Evolutionary conservation across 2,329 filamentous ascomycete genomes (phyloP), one percentile per base, ranked within the genome.

Genomic region (Aureobasidium mangrovei): DNA sequence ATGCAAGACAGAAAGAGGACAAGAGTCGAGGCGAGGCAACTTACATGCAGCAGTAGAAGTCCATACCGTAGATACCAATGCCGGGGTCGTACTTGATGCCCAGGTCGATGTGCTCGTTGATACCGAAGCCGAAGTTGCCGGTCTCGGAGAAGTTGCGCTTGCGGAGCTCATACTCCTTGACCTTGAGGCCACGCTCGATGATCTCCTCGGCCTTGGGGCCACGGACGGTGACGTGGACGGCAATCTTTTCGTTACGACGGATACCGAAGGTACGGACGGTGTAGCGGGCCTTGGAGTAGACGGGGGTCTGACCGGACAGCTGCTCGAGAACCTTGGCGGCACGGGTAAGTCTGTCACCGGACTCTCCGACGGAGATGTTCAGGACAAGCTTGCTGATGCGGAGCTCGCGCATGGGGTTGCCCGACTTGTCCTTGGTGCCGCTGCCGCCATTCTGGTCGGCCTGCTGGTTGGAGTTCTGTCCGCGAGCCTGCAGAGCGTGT

Each of bases 251-350:
- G 87, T 98, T 98, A 90, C 93, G 91, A 77, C 93, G 91, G 84
- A 98, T 98, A 86, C 93, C 93, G 79, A 98, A 98, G 73, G 91
- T 97, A 81, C 93, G 91, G 84, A 98, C 93, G 68, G 93, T 98
- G 86, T 97, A 98, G 73, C 93, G 89, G 77, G 93, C 93, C 88
- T 98, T 98, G 90, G 87, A 95, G 90, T 98, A 98, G 79, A 98
- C 93, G 69, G 93, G 93, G 68, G 93, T 97, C 83, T 98, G 93
- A 91, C 93, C 93, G 77, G 83, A 89, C 75, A 98, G 82, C 84
- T 98, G 93, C 83, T 98, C 93, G 69, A 98, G 84, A 84, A 98
- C 93, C 85, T 98, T 98, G 73, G 93, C 93, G 74, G 93, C 93
- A 86, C 93, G 88, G 70, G 93, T 98, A 74, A 98, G 86, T 85